Percentiles rank a stretch among this genome's conserved stretches.
These are phyloP conservation scores for Trametes maxima DNA, from an alignment of 768 basidiomycete species.

Conservation along the genomic window DNA sequence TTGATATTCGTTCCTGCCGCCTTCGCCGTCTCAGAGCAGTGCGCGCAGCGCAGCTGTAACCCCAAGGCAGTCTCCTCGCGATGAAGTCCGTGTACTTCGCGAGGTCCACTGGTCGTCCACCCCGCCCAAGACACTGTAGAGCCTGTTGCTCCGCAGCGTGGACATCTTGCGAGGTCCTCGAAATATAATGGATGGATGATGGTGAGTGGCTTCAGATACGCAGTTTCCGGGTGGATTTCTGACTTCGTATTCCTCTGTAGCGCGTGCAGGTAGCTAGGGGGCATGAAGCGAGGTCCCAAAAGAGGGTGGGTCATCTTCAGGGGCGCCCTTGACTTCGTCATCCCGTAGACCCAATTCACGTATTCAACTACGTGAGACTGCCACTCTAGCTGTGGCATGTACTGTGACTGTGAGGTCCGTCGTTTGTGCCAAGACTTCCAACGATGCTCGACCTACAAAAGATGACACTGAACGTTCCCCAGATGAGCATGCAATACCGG, in stretches of 20 bases:
- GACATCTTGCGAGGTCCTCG: slow-evolving; percentile 14
- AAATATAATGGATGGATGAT: slow-evolving; percentile 31
- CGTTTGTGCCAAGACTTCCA: neutral
- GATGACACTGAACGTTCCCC: too few relatives aligned
- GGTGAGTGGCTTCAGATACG: slow-evolving; percentile 28
- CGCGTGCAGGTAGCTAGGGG: slow-evolving; percentile 22
- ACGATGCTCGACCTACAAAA: neutral
- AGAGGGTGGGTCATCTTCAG: slow-evolving; percentile 20
- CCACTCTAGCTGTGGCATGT: slow-evolving; percentile 26
- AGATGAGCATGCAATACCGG: too few relatives aligned
- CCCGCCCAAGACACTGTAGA: slow-evolving; percentile 22
- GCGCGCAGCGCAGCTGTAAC: slow-evolving; percentile 23
- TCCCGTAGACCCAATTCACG: slow-evolving; percentile 20
- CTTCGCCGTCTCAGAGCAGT: slow-evolving; percentile 7
- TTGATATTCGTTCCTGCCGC: neutral
- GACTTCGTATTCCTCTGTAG: slow-evolving; percentile 5
- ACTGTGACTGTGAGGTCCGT: neutral
- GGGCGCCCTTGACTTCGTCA: neutral
- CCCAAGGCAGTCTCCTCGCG: slow-evolving; percentile 22
- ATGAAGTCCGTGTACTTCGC: slow-evolving; percentile 25
- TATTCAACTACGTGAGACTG: slow-evolving; percentile 29
- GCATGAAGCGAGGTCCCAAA: slow-evolving; percentile 28
- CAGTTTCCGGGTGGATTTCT: slow-evolving; percentile 7
- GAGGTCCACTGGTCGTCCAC: slow-evolving; percentile 22
- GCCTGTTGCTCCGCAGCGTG: slow-evolving; percentile 8